Conservation (phyloP, 1,284 basidiomycete genomes). For the Singerocomus inundabilis region DNA sequence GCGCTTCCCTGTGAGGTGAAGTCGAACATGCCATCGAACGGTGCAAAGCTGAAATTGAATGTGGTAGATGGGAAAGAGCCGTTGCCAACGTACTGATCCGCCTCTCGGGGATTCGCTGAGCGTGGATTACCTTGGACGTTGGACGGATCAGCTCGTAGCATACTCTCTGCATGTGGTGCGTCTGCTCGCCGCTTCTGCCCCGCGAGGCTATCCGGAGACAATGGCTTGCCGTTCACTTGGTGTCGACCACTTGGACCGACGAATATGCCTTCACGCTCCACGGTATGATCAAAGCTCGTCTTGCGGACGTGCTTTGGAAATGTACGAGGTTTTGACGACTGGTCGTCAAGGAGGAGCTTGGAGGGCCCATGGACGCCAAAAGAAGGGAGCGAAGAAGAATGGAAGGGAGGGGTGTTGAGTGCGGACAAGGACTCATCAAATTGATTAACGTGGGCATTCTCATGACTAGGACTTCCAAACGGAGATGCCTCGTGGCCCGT, state of each 20-base stretch:
- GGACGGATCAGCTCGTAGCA: slow-evolving; percentile 74
- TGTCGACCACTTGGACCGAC: slow-evolving; percentile 62
- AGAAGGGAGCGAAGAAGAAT: slow-evolving; percentile 68
- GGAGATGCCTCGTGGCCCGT: slow-evolving; percentile 33
- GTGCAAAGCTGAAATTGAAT: slow-evolving; percentile 76
- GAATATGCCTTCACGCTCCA: slow-evolving; percentile 64
- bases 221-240: slow-evolving; percentile 74
- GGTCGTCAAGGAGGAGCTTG: slow-evolving; percentile 40
- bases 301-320: slow-evolving; percentile 85
- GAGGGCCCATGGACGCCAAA: slow-evolving; percentile 57
- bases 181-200: slow-evolving; percentile 76
- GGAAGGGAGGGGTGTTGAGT: slow-evolving; percentile 52
- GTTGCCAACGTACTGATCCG: slow-evolving; percentile 38
- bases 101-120: slow-evolving; percentile 28
- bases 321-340: slow-evolving; percentile 46
- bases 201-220: slow-evolving; percentile 57
- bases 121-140: slow-evolving; percentile 43
- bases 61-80: slow-evolving; percentile 68
- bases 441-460: slow-evolving; percentile 38
- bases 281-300: slow-evolving; percentile 90
- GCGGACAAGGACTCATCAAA: slow-evolving; percentile 43
- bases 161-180: slow-evolving; percentile 69
- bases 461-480: slow-evolving; percentile 35
- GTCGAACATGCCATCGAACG: slow-evolving; percentile 72
- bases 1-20: slow-evolving; percentile 25